Conservation (phyloP, 768 basidiomycete genomes). For the Podaxis sp. region DNA sequence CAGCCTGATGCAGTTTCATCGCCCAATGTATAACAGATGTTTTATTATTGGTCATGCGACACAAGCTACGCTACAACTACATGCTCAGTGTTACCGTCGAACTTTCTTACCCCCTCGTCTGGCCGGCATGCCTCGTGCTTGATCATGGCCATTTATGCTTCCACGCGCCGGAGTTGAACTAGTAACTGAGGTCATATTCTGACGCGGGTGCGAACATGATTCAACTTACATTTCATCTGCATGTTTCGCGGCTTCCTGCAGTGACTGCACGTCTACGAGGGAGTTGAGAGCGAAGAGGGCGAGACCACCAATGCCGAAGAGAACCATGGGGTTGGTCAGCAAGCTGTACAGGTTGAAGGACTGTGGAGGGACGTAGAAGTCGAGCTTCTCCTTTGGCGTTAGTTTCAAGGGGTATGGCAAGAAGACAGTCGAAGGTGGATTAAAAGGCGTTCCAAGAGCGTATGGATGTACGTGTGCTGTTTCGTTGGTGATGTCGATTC, state of each 20-base stretch:
- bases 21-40: background rate
- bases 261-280: slow-evolving; percentile 12
- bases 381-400: slow-evolving; percentile 51
- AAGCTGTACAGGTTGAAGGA: slow-evolving; percentile 75
- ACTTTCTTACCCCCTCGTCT: slow-evolving; percentile 8
- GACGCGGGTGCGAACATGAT: background rate
- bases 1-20: background rate
- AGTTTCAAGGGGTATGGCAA: slow-evolving; percentile 65
- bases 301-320: slow-evolving; percentile 66
- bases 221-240: slow-evolving; percentile 3
- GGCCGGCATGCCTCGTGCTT: background rate
- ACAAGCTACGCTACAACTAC: background rate
- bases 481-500: slow-evolving; percentile 59
- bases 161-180: background rate
- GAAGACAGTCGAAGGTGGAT: slow-evolving; percentile 51
- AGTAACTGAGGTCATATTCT: background rate
- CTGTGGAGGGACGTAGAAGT: slow-evolving; percentile 67
- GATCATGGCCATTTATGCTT: slow-evolving; percentile 3
- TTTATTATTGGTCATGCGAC: background rate
- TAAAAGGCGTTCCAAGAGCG: slow-evolving; percentile 65
- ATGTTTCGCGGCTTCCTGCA: slow-evolving; percentile 13
- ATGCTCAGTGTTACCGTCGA: slow-evolving; percentile 6
- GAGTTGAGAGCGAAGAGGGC: slow-evolving; percentile 20
- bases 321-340: slow-evolving; percentile 84
- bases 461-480: slow-evolving; percentile 56